Evolutionary conservation across 2,329 filamentous ascomycete genomes (phyloP), one percentile per base, ranked within the genome.

Genomic region (Penicillium crustosum): DNA sequence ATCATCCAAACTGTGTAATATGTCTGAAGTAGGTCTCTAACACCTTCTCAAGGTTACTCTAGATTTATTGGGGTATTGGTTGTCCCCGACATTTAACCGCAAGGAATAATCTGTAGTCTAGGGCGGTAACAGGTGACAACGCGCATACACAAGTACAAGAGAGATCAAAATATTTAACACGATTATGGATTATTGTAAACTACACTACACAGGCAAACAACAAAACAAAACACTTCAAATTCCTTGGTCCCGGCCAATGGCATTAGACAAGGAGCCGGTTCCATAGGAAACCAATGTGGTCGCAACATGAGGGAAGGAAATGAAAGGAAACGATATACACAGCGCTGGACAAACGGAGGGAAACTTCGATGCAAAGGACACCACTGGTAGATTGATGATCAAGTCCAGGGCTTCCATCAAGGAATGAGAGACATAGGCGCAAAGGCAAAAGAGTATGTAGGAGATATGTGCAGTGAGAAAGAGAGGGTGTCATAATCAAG

Each of bases 401-500:
- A 63, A 23, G 39, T 51, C 38, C 47, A 55, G 39, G 53, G 48
- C 51, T 57, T 50, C 58, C 61, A 61, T 56, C 33, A 68, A 62
- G 48, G 57, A 59, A 58, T 25, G 38, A 50, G 29, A 63, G 58
- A 57, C 51, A 63, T 62, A 53, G 61, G 58, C 39, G 49, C 33
- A 58, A 57, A 63, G 52, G 21, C 62, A 52, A 60, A 41, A 44
- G 13, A 43, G 53, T 60, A 65, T 60, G 57, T 66, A 58, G 47
- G 59, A 61, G 58, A 60, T 66, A 68, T 69, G 65, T 65, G 63
- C 66, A 57, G 35, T 48, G 49, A 35, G 45, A 36, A 62, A 53
- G 39, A 50, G 49, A 36, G 39, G 39, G 48, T 49, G 55, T 61
- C 52, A 59, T 49, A 17, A 62, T 71, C 63, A 77, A 38, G 73